These are phyloP conservation scores for Urtica urens DNA, from an alignment of 306 rosid species.

Conservation along the genomic window DNA sequence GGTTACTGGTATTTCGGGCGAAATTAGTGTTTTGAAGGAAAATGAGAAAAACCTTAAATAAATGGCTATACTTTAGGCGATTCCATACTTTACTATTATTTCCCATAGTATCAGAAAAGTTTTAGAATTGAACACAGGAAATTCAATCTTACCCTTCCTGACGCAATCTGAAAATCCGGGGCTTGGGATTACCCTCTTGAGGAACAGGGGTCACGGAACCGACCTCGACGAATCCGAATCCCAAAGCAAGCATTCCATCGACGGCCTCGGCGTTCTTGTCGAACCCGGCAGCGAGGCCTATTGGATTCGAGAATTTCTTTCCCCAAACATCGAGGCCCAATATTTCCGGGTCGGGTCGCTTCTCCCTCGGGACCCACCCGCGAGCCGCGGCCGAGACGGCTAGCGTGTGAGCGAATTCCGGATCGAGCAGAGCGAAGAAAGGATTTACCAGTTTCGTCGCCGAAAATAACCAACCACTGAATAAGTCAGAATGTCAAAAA, in stretches of 20 bases:
- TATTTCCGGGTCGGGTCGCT: conserved; percentile 61
- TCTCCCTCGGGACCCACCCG: conserved; percentile 97
- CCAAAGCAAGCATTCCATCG: conserved; percentile 82
- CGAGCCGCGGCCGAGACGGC: conserved; percentile 91
- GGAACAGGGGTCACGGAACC: conserved; percentile 97
- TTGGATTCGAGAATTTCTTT: conserved; percentile 83
- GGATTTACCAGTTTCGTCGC: conserved; percentile 92
- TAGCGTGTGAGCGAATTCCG: conserved; percentile 75
- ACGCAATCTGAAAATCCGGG: conserved; percentile 77
- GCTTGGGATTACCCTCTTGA: conserved; percentile 92
- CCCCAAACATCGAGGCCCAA: conserved; percentile 94
- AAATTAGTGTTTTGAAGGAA: no score
- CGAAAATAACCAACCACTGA: conserved; percentile 94
- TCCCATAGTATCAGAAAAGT: no score
- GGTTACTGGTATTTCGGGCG: no score
- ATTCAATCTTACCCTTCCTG: conserved; percentile 47
- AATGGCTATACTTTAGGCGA: no score
- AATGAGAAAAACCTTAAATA: no score
- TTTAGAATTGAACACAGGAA: conserved; percentile 14
- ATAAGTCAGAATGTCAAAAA: conserved; percentile 18
- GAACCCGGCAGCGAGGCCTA: conserved; percentile 98
- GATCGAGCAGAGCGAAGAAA: conserved; percentile 79
- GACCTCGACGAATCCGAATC: conserved; percentile 94
- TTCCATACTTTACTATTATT: no score
- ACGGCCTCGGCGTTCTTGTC: conserved; percentile 94